phyloP scores from a whole-genome alignment of 2,329 filamentous ascomycete species.

The Fusarium azukiicola region DNA sequence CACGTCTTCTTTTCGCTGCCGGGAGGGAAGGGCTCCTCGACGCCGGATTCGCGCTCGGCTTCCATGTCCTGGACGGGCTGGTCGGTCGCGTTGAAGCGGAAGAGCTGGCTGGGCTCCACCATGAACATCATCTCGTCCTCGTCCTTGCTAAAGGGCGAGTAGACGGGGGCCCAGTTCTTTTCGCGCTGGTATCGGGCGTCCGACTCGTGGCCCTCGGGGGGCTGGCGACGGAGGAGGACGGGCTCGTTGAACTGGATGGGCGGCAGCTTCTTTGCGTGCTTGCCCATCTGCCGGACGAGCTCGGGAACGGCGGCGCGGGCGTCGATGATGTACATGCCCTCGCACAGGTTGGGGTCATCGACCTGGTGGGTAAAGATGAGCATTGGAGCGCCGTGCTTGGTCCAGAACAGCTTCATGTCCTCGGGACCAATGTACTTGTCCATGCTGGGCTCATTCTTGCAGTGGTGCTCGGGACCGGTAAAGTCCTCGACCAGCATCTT shows the following conservation, averaged over 20 bases:
- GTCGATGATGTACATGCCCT: constrained; percentile 49
- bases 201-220: constrained; percentile 41
- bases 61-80: constrained; percentile 38
- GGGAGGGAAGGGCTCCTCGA: constrained; percentile 48
- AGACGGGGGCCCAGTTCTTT: constrained; percentile 51
- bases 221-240: constrained; percentile 42
- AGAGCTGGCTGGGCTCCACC: constrained; percentile 48
- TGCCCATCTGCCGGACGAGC: constrained; percentile 41
- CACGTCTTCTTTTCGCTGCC: constrained; percentile 42
- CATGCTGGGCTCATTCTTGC: constrained; percentile 48
- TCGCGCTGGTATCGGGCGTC: constrained; percentile 46
- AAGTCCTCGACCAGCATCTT: constrained; percentile 49
- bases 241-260: constrained; percentile 44
- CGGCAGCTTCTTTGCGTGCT: constrained; percentile 44
- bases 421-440: constrained; percentile 52
- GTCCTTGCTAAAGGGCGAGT: constrained; percentile 41
- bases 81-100: constrained; percentile 36
- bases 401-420: constrained; percentile 52
- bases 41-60: constrained; percentile 41
- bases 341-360: constrained; percentile 48
- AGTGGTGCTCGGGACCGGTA: constrained; percentile 48
- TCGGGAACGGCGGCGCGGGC: constrained; percentile 48
- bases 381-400: constrained; percentile 47
- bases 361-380: constrained; percentile 51
- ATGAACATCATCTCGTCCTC: constrained; percentile 51